Base-by-base conservation (phyloP, 768 basidiomycete genomes). In the Hygrophoropsis aurantiaca region DNA sequence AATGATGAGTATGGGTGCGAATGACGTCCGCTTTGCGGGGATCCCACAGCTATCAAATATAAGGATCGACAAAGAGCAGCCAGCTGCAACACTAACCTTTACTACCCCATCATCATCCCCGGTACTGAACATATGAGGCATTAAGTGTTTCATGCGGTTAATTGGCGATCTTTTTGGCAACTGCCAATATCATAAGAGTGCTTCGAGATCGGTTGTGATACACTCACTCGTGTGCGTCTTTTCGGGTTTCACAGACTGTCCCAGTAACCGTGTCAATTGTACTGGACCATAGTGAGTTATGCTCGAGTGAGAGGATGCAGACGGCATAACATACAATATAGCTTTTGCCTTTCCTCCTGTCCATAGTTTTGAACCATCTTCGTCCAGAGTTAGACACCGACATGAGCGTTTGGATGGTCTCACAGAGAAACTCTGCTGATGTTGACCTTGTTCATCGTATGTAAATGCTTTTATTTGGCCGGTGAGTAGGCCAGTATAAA, bases 91-190 rank as follows among this genome's bases (percentile, higher is more conserved):
- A 54, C 72, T 42, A 42, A 90, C 92, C 78, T 95, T 95, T 64
- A 97, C 83, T 19, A 93, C 82, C 26, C 94, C 94, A 44, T 94
- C 92, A 60, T 97, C 94, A 62, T 97, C 94, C 15, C 94, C 94
- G 6, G 90, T 92, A 16, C 82, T 81, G 13, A 95, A 64, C 46
- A 92, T 67, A 64, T 87, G 80, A 4, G 85, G 80, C 54, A 80
- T 77, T 35, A 91, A 66, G 53, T 74, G 73, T 55, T 84, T 84
- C 27, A 97, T 79, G 49, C 94, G 88, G 62, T 95, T 97, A 52
- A 97, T 87, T 8, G 94, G 80, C 20, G 82, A 79, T 45, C 90
- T 94, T 63, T 46, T 52, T 58, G 49, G 44, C 61, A 57, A 59
- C 63, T 74, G 56, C 53, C 57, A 48, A 56, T 47, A 61, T 72